Evolutionary conservation across 2,329 filamentous ascomycete genomes (phyloP).

Genomic region (Nemania serpens): DNA sequence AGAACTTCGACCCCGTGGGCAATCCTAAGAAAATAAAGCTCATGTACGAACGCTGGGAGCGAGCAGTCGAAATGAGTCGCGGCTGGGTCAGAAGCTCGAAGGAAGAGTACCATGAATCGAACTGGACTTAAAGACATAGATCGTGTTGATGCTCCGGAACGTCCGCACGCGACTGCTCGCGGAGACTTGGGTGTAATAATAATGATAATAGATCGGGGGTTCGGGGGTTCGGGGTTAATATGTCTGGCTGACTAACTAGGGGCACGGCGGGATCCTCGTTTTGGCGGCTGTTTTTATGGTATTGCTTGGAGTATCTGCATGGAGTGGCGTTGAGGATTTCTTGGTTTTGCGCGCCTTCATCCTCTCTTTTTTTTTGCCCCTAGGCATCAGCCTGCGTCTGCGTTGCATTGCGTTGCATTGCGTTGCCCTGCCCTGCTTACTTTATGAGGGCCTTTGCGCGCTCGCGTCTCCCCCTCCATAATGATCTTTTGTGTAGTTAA

Average conservation of each 20-base stretch:
- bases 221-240: background rate
- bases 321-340: constrained; percentile 5
- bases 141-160: background rate
- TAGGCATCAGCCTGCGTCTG: background rate
- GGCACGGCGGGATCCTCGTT: background rate
- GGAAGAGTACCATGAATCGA: constrained; percentile 31
- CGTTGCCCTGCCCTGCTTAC: no score
- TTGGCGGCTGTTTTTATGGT: background rate
- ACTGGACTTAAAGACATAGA: constrained; percentile 4
- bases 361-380: background rate
- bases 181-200: background rate
- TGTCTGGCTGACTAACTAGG: background rate
- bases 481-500: background rate
- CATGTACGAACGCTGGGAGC: constrained; percentile 59
- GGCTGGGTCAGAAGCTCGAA: constrained; percentile 53
- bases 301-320: constrained; percentile 21
- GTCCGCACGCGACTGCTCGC: constrained; percentile 9
- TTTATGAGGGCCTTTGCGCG: no score
- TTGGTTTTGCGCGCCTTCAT: background rate
- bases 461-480: background rate
- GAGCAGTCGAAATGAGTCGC: constrained; percentile 63
- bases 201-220: no score
- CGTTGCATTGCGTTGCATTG: no score
- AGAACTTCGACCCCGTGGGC: constrained; percentile 71
- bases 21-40: constrained; percentile 47